Evolutionary conservation across 2,329 filamentous ascomycete species (phyloP), one percentile per base, ranked within the genome.

Genomic region (Metarhizium robertsii): DNA sequence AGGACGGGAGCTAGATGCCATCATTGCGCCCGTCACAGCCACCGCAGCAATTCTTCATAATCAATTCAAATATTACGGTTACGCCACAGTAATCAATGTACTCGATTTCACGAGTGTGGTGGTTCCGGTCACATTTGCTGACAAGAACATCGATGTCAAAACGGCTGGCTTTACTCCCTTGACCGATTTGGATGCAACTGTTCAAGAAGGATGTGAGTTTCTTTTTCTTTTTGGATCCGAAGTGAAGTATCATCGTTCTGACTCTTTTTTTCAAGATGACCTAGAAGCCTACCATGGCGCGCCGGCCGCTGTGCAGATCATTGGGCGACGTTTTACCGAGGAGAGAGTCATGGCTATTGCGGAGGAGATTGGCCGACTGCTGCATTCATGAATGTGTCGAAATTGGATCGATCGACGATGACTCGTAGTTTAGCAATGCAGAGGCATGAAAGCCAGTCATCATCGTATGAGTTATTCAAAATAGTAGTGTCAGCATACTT

Each of bases 61-160:
- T 2, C 63, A 66, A 55, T 73, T 69, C 59, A 65, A 63, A 29
- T 72, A 72, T 59, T 71, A 72, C 54, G 70, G 68, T 2, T 74
- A 73, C 52, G 61, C 66, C 4, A 61, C 57, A 2, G 67, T 63
- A 11, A 63, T 73, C 6, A 75, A 74, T 53, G 56, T 70, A 20
- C 61, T 74, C 2, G 72, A 75, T 49, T 70, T 69, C 42, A 72
- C 73, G 2, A 72, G 68, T 48, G 71, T 73, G 11, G 73, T 73
- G 1, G 67, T 78, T 6, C 75, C 75, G 0, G 71, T 78, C 2
- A 74, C 72, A 0, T 70, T 67, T 52, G 72, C 72, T 3, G 25
- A 25, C 25, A 25, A 25, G 25, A 25, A 25, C 25, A 25, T 25
- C 0, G 71, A 77, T 55, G 43, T 55, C 18, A 55, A 61, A 25